Base-by-base conservation (phyloP, 306 rosid species). In the Prunus fruticosa region DNA sequence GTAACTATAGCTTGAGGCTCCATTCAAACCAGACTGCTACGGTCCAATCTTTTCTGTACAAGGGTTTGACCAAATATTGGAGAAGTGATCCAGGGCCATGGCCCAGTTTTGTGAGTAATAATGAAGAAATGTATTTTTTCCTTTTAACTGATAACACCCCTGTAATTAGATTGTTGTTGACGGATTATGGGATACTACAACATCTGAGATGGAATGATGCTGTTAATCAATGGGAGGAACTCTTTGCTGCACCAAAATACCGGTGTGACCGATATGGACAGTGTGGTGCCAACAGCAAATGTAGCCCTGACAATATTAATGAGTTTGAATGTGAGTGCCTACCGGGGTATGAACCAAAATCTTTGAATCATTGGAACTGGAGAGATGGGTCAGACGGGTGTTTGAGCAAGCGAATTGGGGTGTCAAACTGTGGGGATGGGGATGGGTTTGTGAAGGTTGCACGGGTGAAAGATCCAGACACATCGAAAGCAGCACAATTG, bases 371-470 rank as follows among this genome's bases (percentile, higher is more conserved):
- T 13, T 85, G 89, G 93, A 45, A 71, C 61, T 15, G 79, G 2
- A 80, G 76, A 56, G 83, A 82, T 23, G 77, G 80, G n/a, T 73
- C 86, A 11, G 82, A 68, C 14, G 96, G 93, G 18, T 91, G 96
- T 25, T 68, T 81, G 34, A 87, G 87, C 52, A 86, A 70, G 61
- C 87, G 19, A 18, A 71, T 25, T 2, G 22, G 66, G 16, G 52
- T 2, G 3, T 65, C 78, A 0, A 15, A 72, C 20, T 91, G 94
- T 53, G 64, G 58, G 2, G 71, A 30, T 18, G 93, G 91, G 30
- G 90, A 89, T 43, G 90, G 93, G 64, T 91, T 89, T 28, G 66
- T 76, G 20, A 76, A 47, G 28, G 22, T 88, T n/a, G 69, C 51
- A 11, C 53, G 78, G 3, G 72, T 86, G n/a, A 90, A 90, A 60